Evolutionary conservation across 495 filamentous ascomycete species (phyloP).

Genomic region (Lasiosphaeria ovina): DNA sequence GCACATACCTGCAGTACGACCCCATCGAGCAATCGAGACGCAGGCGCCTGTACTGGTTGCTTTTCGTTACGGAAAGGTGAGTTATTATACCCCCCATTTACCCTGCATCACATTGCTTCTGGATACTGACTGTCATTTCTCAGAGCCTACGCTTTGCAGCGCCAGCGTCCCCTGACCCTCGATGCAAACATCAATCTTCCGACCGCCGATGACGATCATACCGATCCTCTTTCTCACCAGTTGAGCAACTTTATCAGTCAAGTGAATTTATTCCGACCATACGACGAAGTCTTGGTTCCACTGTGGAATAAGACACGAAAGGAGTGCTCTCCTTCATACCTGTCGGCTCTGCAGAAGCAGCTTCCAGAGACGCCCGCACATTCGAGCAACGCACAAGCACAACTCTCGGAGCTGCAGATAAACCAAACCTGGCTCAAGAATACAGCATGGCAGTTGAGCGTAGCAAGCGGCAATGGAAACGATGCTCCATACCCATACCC

Average conservation of each 20-base stretch:
- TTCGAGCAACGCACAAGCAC: slow-evolving; percentile 62
- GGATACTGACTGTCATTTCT: slow-evolving; percentile 19
- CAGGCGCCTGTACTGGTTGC: slow-evolving; percentile 67
- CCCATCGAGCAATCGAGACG: slow-evolving; percentile 52
- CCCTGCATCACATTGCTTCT: slow-evolving; percentile 1
- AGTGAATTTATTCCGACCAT: slow-evolving; percentile 66
- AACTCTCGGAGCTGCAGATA: slow-evolving; percentile 65
- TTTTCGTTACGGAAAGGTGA: slow-evolving; percentile 70
- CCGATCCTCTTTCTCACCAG: slow-evolving; percentile 48
- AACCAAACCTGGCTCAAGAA: slow-evolving; percentile 86
- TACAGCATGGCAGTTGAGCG: slow-evolving; percentile 70
- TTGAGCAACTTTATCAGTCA: slow-evolving; percentile 64
- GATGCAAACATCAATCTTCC: slow-evolving; percentile 62
- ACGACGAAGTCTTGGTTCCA: slow-evolving; percentile 66
- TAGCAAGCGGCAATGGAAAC: slow-evolving; percentile 40
- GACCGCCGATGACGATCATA: slow-evolving; percentile 62
- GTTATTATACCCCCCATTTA: slow-evolving; percentile 10
- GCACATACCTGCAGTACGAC: slow-evolving; percentile 55
- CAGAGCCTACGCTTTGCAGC: slow-evolving; percentile 72
- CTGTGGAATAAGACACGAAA: slow-evolving; percentile 70
- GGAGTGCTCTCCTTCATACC: slow-evolving; percentile 57
- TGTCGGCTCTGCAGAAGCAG: slow-evolving; percentile 62
- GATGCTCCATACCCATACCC: slow-evolving; percentile 68
- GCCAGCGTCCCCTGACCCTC: slow-evolving; percentile 61
- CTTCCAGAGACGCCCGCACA: slow-evolving; percentile 62